A percentile compares a stretch with the other conserved stretches of the same genome.
Evolutionary conservation across 2,329 filamentous ascomycete species (phyloP).

Genomic region (Verruconis gallopava): DNA sequence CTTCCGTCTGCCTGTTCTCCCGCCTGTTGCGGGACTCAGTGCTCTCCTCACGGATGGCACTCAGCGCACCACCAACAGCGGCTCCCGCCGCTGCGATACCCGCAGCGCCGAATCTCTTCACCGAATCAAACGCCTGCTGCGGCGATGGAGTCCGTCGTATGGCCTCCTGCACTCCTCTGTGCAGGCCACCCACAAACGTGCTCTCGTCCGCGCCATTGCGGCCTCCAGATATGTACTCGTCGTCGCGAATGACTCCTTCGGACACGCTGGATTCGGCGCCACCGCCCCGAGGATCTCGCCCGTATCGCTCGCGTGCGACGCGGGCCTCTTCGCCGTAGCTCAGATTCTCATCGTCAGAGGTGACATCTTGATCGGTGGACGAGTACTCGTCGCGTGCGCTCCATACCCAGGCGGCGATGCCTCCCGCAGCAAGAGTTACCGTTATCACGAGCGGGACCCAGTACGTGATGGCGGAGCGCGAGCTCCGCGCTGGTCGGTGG

Average conservation of each 20-base stretch:
- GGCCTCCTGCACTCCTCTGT: constrained; percentile 65
- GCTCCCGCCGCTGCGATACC: constrained; percentile 74
- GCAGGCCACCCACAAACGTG: constrained; percentile 63
- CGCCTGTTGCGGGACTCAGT: constrained; percentile 48
- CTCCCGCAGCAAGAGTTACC: constrained; percentile 74
- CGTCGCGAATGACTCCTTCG: constrained; percentile 35
- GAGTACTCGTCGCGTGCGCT: constrained; percentile 70
- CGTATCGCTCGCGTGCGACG: constrained; percentile 2
- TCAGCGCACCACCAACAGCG: constrained; percentile 68
- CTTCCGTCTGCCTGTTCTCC: constrained; percentile 7
- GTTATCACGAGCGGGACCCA: constrained; percentile 84
- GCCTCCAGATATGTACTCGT: constrained; percentile 25
- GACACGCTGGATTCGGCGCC: constrained; percentile 13
- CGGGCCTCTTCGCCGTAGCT: constrained; percentile 30
- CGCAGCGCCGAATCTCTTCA: constrained; percentile 67
- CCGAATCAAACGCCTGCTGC: constrained; percentile 75
- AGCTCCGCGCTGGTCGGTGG: constrained; percentile 31
- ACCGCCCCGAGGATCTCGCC: not conserved
- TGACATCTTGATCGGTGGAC: constrained; percentile 44
- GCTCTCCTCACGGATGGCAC: constrained; percentile 68
- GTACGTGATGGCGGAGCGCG: constrained; percentile 52
- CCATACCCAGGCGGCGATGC: constrained; percentile 85
- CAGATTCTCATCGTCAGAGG: constrained; percentile 34
- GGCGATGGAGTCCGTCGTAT: constrained; percentile 73
- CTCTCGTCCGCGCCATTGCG: constrained; percentile 17